phyloP scores from a whole-genome alignment of 495 filamentous ascomycete species.

The Podospora appendiculata region DNA sequence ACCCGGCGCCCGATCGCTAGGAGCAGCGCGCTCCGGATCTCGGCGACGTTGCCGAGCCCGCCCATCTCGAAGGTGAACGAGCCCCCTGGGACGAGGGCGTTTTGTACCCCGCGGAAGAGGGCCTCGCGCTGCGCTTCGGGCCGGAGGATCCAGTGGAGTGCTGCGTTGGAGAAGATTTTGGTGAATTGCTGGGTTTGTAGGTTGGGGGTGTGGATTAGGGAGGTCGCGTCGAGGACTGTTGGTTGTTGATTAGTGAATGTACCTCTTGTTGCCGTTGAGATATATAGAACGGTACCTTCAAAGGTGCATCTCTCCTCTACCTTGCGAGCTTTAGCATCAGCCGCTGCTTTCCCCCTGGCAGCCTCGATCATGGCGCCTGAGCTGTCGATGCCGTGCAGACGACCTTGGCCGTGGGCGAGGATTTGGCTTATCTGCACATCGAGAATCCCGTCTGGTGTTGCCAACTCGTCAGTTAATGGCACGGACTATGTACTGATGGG shows the following conservation, averaged over 20 bases:
- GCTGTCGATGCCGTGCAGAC: slow-evolving; percentile 57
- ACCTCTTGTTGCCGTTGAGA: neutral
- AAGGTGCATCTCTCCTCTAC: slow-evolving; percentile 29
- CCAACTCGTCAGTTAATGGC: neutral
- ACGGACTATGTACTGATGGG: neutral
- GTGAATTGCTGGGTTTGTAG: slow-evolving; percentile 32
- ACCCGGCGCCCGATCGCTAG: slow-evolving; percentile 46
- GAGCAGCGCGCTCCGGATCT: slow-evolving; percentile 53
- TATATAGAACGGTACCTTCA: slow-evolving; percentile 22
- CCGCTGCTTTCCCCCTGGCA: slow-evolving; percentile 29
- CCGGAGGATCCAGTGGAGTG: slow-evolving; percentile 69
- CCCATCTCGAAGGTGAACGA: slow-evolving; percentile 67
- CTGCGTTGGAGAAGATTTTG: slow-evolving; percentile 73
- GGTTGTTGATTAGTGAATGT: neutral
- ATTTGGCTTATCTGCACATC: slow-evolving; percentile 45
- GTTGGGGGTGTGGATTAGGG: slow-evolving; percentile 8
- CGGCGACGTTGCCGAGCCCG: slow-evolving; percentile 60
- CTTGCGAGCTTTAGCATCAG: neutral
- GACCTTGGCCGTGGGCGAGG: slow-evolving; percentile 29
- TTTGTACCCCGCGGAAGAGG: slow-evolving; percentile 41
- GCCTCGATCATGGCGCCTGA: slow-evolving; percentile 58
- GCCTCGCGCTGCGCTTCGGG: slow-evolving; percentile 16
- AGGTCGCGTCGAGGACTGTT: slow-evolving; percentile 29
- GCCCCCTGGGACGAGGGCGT: slow-evolving; percentile 49
- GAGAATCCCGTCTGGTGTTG: slow-evolving; percentile 49